Percentiles rank a stretch among this genome's conserved stretches.
These are phyloP conservation scores for Aspergillus taichungensis DNA, from an alignment of 495 filamentous ascomycete genomes.

Conservation along the genomic window DNA sequence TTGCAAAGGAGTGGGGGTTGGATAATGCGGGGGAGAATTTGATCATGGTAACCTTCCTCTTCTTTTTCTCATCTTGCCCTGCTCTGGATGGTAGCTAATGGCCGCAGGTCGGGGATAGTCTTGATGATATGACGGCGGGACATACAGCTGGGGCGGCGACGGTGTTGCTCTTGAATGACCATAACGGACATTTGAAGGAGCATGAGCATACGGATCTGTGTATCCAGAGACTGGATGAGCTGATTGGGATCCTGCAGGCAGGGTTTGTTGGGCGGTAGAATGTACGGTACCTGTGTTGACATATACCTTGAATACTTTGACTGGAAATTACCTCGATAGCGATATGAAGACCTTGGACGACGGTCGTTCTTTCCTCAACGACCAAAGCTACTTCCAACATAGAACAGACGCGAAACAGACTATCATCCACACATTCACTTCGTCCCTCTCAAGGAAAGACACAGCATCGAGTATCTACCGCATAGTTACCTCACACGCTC, in stretches of 20 bases:
- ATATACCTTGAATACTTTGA: too few relatives aligned
- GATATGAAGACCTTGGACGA: too few relatives aligned
- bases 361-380: too few relatives aligned
- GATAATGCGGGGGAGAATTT: constrained; percentile 38
- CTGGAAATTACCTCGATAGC: too few relatives aligned
- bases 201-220: constrained; percentile 74
- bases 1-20: constrained; percentile 66
- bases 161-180: constrained; percentile 75
- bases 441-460: too few relatives aligned
- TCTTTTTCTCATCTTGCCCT: neutral
- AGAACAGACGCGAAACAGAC: too few relatives aligned
- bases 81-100: neutral
- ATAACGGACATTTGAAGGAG: constrained; percentile 60
- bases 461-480: too few relatives aligned
- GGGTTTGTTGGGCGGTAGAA: constrained; percentile 42
- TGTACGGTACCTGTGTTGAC: too few relatives aligned
- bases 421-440: too few relatives aligned
- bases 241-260: constrained; percentile 59
- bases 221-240: constrained; percentile 57
- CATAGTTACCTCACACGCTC: too few relatives aligned
- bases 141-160: constrained; percentile 79
- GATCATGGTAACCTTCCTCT: constrained; percentile 43
- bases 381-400: too few relatives aligned
- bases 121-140: constrained; percentile 92
- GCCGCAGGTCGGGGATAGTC: constrained; percentile 68